Conservation (phyloP, 441 rosid species). For the Aquilaria agallochum region DNA sequence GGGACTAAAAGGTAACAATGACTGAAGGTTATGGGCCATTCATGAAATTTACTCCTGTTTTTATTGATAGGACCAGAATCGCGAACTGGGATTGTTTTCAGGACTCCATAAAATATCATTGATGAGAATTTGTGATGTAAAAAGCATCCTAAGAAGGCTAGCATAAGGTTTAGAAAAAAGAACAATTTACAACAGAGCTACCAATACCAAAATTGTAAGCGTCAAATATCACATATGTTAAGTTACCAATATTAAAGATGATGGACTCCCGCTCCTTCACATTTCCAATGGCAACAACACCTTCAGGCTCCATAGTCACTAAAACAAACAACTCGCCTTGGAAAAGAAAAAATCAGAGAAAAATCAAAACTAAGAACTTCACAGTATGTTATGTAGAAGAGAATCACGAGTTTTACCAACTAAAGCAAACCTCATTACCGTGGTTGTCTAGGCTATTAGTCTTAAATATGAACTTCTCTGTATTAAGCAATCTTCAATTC, state of each 20-base stretch:
- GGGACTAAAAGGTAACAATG: too few relatives aligned
- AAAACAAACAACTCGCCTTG: conserved; percentile 53
- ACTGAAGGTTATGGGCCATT: too few relatives aligned
- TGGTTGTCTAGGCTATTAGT: conserved; percentile 36
- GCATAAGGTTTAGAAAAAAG: too few relatives aligned
- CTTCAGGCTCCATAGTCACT: conserved; percentile 83
- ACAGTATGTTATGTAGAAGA: too few relatives aligned
- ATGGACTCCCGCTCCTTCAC: conserved; percentile 48
- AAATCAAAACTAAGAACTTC: not conserved
- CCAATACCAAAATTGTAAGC: too few relatives aligned
- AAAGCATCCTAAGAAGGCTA: too few relatives aligned
- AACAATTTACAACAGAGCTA: too few relatives aligned
- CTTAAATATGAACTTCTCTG: conserved; percentile 79
- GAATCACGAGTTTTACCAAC: not conserved
- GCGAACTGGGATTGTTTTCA: too few relatives aligned
- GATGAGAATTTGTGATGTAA: too few relatives aligned
- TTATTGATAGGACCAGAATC: too few relatives aligned
- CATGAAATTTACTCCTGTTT: too few relatives aligned
- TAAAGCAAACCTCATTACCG: conserved; percentile 40
- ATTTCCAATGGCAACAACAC: conserved; percentile 68
- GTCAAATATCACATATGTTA: not conserved
- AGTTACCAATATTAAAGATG: conserved; percentile 77
- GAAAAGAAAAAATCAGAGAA: not conserved
- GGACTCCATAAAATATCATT: too few relatives aligned
- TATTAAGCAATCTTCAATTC: conserved; percentile 60